Evolutionary conservation across 345 rosid genomes (phyloP), one percentile per base, ranked within the genome.

Genomic region (Gossypium mustelinum): DNA sequence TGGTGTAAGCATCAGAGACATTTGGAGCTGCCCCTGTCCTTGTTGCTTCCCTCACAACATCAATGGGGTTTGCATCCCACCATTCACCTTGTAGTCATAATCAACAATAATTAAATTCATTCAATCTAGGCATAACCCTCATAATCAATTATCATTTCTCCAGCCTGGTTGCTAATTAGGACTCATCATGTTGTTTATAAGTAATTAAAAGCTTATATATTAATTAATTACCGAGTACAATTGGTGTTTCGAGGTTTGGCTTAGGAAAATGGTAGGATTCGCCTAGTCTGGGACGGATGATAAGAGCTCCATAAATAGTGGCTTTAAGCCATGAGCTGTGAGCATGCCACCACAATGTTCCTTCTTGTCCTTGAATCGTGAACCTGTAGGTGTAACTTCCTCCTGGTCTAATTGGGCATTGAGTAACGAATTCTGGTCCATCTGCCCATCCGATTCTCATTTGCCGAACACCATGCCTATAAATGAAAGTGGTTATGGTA

Each of bases 341-440:
- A 59, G 98, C 98, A 69, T 94, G 98, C 98, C 98, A 94, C 98
- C 98, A 94, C n/a, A 94, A 55, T 0, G 98, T 94, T 20, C 98
- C 98, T 79, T 85, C 94, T 81, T 94, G 97, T 1, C 94, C 97
- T 80, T 90, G 83, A 75, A 94, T 82, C 1, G 94, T 94, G 56
- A 93, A 94, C 78, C 94, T 87, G 82, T 94, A 93, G 1, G 92
- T 90, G 85, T 87, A 94, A 62, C 88, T 94, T 6, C 84, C 76
- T 57, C 96, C 98, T 3, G 99, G 99, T 79, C 94, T 83, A 66
- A 94, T 90, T 5, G 99, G 99, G 50, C 99, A 94, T 61, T 93
- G 97, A 5, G 99, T 94, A 76, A 94, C 91, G n/a, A 87, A 91
- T 75, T 93, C 99, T 0, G 99, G 98, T 45, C 99, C 99, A 75